phyloP scores from a whole-genome alignment of 2,329 filamentous ascomycete genomes.

The Xylariales sp. region DNA sequence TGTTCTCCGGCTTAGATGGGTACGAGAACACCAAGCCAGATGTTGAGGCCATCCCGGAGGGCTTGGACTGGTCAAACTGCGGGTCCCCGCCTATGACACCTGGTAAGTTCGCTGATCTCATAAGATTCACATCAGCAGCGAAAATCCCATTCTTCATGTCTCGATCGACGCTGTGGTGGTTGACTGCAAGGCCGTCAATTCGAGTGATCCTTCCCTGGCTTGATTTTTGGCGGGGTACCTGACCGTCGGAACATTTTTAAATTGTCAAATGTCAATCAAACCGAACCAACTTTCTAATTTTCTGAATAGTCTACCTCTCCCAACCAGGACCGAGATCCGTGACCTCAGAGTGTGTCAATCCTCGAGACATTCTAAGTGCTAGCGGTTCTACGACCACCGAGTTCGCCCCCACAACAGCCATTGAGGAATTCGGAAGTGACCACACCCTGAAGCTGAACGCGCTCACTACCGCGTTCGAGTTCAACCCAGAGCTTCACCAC shows the following conservation, averaged over 20 bases:
- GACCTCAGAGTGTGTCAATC: conserved; percentile 70
- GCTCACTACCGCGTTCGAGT: conserved; percentile 43
- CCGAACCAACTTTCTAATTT: background rate
- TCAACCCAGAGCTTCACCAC: conserved; percentile 44
- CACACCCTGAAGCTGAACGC: conserved; percentile 36
- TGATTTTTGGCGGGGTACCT: conserved; percentile 5
- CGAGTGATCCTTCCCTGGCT: conserved; percentile 2
- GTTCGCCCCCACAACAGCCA: conserved; percentile 59
- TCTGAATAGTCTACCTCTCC: conserved; percentile 25
- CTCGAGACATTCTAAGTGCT: conserved; percentile 88
- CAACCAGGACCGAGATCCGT: conserved; percentile 52
- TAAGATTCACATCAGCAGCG: too few relatives aligned
- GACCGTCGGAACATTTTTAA: conserved; percentile 11
- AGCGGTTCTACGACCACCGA: conserved; percentile 52
- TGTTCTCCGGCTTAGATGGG: conserved; percentile 68
- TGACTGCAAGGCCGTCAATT: too few relatives aligned
- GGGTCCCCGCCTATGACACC: conserved; percentile 85
- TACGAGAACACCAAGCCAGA: conserved; percentile 67
- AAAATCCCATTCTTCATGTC: too few relatives aligned
- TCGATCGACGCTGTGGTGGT: too few relatives aligned
- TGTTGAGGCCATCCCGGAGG: conserved; percentile 65
- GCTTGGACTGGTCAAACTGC: conserved; percentile 71
- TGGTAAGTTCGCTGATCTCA: conserved; percentile 61
- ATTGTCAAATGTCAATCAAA: conserved; percentile 25
- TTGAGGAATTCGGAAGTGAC: conserved; percentile 57